Percentiles rank a stretch among this genome's conserved stretches.
Conservation (phyloP, 257 asterid species). For the Fraxinus quadrangulata region DNA sequence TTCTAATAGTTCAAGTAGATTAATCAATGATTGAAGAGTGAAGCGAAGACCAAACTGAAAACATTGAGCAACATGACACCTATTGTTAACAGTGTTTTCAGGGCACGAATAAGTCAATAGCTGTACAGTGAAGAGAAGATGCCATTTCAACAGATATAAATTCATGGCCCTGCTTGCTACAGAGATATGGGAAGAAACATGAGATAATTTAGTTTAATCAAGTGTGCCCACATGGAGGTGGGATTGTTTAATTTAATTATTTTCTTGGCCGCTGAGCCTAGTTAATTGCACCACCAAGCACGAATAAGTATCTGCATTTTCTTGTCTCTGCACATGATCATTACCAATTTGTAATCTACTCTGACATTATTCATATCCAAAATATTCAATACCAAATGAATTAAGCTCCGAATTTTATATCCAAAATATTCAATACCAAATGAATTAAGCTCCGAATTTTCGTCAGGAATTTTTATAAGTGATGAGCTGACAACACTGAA, state of each 20-base stretch:
- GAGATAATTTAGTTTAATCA: slow-evolving; percentile 42
- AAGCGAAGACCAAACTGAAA: slow-evolving; percentile 29
- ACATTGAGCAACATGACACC: slow-evolving; percentile 26
- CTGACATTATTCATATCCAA: slow-evolving; percentile 23
- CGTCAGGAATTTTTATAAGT: too few species aligned
- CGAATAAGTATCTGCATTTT: slow-evolving; percentile 33
- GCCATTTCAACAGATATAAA: slow-evolving; percentile 33
- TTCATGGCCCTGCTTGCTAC: slow-evolving; percentile 19
- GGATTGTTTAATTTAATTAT: slow-evolving; percentile 14
- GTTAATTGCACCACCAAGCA: slow-evolving; percentile 21
- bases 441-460: too few species aligned
- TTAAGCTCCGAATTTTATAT: not conserved
- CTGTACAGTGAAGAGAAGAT: slow-evolving; percentile 29
- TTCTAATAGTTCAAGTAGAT: too few species aligned
- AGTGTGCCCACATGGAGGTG: slow-evolving; percentile 38
- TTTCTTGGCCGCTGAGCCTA: slow-evolving; percentile 30
- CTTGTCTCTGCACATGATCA: slow-evolving; percentile 37
- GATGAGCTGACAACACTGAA: too few species aligned
- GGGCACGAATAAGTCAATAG: slow-evolving; percentile 1
- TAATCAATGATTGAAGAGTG: slow-evolving; percentile 15
- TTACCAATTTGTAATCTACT: slow-evolving; percentile 25
- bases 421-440: not conserved
- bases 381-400: too few species aligned
- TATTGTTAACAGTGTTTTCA: slow-evolving; percentile 8
- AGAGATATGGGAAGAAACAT: slow-evolving; percentile 37